Conservation (phyloP, 1,284 basidiomycete species). For the Papiliotrema laurentii region DNA sequence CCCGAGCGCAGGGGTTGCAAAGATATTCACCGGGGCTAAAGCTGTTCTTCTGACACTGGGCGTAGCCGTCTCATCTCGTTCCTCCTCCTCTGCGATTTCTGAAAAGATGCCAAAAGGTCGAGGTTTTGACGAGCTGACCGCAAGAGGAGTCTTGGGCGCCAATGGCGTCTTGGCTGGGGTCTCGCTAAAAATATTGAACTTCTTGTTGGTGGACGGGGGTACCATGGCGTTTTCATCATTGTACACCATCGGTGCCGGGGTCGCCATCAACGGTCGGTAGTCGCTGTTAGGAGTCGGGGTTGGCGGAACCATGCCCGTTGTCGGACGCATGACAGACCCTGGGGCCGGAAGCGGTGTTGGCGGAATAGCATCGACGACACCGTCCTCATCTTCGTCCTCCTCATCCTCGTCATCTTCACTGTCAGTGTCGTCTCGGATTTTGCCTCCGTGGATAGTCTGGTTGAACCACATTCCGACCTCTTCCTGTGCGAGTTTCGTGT, state of each 20-base stretch:
- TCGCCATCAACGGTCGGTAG: conserved; percentile 5
- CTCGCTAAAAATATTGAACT: conserved; percentile 41
- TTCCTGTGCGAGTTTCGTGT: conserved; percentile 84
- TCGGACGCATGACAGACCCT: conserved; percentile 35
- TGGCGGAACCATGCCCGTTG: conserved; percentile 39
- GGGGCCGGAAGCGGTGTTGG: conserved; percentile 20
- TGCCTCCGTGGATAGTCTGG: conserved; percentile 56
- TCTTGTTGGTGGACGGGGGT: conserved; percentile 21
- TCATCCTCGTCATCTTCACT: conserved; percentile 48
- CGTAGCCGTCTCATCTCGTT: conserved; percentile 13
- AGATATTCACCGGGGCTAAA: conserved; percentile 20
- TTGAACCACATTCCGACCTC: conserved; percentile 94
- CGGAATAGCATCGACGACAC: conserved; percentile 25
- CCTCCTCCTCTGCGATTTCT: conserved; percentile 33
- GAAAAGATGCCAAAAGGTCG: conserved; percentile 35
- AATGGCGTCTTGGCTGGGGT: conserved; percentile 40
- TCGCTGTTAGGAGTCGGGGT: conserved; percentile 45
- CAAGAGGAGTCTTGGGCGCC: conserved; percentile 19
- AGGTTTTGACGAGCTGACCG: conserved; percentile 23
- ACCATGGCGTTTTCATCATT: conserved; percentile 36
- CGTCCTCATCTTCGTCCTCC: conserved; percentile 19
- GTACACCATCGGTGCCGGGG: conserved; percentile 34
- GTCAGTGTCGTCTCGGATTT: conserved; percentile 48
- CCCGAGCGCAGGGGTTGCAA: conserved; percentile 28
- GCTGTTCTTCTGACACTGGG: conserved; percentile 12